Evolutionary conservation across 257 asterid species (phyloP).

Genomic region (Thymus mandschuricus): DNA sequence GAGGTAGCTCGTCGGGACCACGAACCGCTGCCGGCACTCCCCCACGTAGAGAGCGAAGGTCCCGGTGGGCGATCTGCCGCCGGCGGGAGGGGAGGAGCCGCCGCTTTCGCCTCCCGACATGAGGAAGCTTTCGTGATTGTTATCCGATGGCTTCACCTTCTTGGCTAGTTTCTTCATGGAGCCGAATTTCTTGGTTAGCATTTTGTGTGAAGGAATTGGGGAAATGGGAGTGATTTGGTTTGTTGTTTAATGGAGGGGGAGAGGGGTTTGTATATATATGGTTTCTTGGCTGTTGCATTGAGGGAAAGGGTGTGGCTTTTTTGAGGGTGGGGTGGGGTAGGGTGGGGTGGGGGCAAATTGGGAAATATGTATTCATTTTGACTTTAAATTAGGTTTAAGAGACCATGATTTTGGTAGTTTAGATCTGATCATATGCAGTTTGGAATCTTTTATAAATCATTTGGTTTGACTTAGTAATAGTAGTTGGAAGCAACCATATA

Average conservation of each 20-base stretch:
- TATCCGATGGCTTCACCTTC: constrained; percentile 42
- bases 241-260: background rate
- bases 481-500: too few species aligned
- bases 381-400: constrained; percentile 31
- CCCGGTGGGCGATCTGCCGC: constrained; percentile 50
- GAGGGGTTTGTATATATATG: background rate
- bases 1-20: constrained; percentile 59
- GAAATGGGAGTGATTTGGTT: background rate
- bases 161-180: constrained; percentile 40
- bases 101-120: constrained; percentile 26
- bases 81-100: background rate
- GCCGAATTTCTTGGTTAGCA: constrained; percentile 53
- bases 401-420: constrained; percentile 26
- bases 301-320: constrained; percentile 27
- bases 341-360: constrained; percentile 7
- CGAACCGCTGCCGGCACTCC: constrained; percentile 59
- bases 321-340: constrained; percentile 18
- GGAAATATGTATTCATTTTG: constrained; percentile 28
- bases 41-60: constrained; percentile 67
- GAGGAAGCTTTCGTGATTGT: constrained; percentile 33
- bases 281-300: constrained; percentile 32
- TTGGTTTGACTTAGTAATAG: constrained; percentile 27
- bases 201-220: background rate
- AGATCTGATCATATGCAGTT: constrained; percentile 3
- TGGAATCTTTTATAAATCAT: constrained; percentile 8